These are phyloP conservation scores for Cercospora canescens DNA, from an alignment of 2,329 filamentous ascomycete species.

Conservation along the genomic window DNA sequence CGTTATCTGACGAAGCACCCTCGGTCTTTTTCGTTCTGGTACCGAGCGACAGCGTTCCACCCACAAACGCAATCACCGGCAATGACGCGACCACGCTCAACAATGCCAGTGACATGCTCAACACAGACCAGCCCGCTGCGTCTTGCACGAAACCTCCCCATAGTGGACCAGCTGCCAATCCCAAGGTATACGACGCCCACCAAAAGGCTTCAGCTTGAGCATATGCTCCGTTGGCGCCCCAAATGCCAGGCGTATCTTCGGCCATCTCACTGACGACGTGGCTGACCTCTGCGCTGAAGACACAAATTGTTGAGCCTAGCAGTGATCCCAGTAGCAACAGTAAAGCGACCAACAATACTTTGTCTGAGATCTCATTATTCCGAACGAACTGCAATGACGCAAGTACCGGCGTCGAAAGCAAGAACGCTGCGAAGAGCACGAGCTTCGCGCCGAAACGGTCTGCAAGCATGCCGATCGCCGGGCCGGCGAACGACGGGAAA, in stretches of 20 bases:
- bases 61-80: neutral
- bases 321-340: slow-evolving; percentile 5
- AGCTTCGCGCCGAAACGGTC: slow-evolving; percentile 2
- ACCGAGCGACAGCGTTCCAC: neutral
- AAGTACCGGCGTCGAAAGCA: neutral
- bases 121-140: slow-evolving; percentile 7
- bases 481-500: slow-evolving; percentile 2
- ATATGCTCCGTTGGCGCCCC: neutral
- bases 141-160: slow-evolving; percentile 9
- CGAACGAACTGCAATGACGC: slow-evolving; percentile 8
- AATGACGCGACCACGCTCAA: neutral
- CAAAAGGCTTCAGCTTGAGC: slow-evolving; percentile 8
- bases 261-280: slow-evolving; percentile 3
- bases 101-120: slow-evolving; percentile 2
- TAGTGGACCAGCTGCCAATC: slow-evolving; percentile 4
- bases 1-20: neutral
- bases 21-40: neutral
- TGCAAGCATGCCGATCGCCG: slow-evolving; percentile 5
- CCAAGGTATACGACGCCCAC: slow-evolving; percentile 4
- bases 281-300: slow-evolving; percentile 9
- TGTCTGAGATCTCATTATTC: neutral
- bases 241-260: neutral
- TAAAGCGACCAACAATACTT: slow-evolving; percentile 7
- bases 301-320: neutral
- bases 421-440: neutral